Evolutionary conservation across 1,284 basidiomycete genomes (phyloP).

Genomic region (Fereydounia khargensis): DNA sequence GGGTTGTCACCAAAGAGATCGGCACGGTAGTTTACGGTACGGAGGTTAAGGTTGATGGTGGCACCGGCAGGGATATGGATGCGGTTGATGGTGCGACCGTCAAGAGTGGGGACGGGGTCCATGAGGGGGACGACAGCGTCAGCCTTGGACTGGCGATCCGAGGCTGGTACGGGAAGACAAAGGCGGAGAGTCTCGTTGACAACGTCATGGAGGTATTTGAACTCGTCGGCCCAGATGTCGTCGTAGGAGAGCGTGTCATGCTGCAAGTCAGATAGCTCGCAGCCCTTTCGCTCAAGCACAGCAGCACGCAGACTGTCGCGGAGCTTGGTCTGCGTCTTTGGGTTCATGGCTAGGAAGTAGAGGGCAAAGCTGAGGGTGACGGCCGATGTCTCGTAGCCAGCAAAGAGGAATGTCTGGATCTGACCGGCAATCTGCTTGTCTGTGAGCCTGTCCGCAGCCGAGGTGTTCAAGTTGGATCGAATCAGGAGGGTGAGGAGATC

Average conservation of each 20-base stretch:
- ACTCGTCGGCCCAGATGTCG: constrained; percentile 27
- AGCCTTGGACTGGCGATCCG: constrained; percentile 32
- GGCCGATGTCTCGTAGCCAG: constrained; percentile 78
- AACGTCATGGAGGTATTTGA: constrained; percentile 42
- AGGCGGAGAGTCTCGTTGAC: constrained; percentile 44
- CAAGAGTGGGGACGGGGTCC: constrained; percentile 57
- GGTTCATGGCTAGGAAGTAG: constrained; percentile 68
- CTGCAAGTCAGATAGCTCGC: constrained; percentile 17
- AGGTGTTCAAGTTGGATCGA: constrained; percentile 11
- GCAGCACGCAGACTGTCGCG: constrained; percentile 6
- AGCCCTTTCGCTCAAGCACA: constrained; percentile 16
- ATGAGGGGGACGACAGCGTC: constrained; percentile 41
- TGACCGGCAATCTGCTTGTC: constrained; percentile 70
- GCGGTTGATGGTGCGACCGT: constrained; percentile 24
- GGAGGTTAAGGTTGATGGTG: constrained; percentile 41
- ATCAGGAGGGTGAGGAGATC: constrained; percentile 23
- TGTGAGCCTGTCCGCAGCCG: constrained; percentile 63
- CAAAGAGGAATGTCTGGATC: constrained; percentile 75
- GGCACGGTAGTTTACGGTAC: constrained; percentile 33
- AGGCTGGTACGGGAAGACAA: constrained; percentile 40
- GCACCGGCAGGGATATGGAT: constrained; percentile 35
- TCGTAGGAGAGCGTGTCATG: constrained; percentile 16
- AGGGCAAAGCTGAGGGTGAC: constrained; percentile 75
- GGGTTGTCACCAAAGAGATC: constrained; percentile 46
- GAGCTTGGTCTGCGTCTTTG: constrained; percentile 62